Evolutionary conservation across 2,329 filamentous ascomycete genomes (phyloP), one percentile per base, ranked within the genome.

Genomic region (Colletotrichum destructivum): DNA sequence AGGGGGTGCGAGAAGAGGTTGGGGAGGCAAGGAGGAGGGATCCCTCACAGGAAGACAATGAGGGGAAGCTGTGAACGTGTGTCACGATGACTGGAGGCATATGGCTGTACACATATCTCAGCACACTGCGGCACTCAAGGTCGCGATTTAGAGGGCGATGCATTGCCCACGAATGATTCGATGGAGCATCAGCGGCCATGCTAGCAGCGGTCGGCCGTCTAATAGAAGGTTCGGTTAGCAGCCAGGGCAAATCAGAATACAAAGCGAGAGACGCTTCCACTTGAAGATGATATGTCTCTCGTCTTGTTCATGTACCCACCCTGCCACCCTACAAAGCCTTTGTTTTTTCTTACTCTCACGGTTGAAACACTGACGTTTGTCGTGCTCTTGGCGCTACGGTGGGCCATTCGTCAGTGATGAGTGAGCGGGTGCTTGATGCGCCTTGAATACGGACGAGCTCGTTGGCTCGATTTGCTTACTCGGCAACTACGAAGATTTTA

Each of bases 331-430:
- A 13, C 5, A 23, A 51, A 21, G 44, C 2, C 11, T 38, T 47
- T 35, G 15, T 38, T 11, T 38, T 11, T 38, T 38, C 2, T 38
- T 11, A 38, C 46, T 51, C 49, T 13, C 35, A 31, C 11, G 44
- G n/a, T 26, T 66, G 67, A 66, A 54, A 69, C 67, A 15, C 18
- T 49, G 62, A 70, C 55, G 40, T n/a, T 55, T 59, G 46, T 70
- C 47, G 23, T 51, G 44, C 46, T 21, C 11, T 47, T 18, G 46
- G n/a, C 59, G 44, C 4, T 26, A 18, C 16, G 26, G 31, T 16
- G 31, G 12, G 21, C n/a, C 26, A 61, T 49, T 38, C 44, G 23
- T 38, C 12, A 13, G 38, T 13, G 56, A 31, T 2, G 16, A 7
- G 40, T 31, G 16, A 11, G 40, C 21, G 55, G 16, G 38, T 18